These are phyloP conservation scores for Myriangium duriaei DNA, from an alignment of 2,329 filamentous ascomycete genomes.

Conservation along the genomic window DNA sequence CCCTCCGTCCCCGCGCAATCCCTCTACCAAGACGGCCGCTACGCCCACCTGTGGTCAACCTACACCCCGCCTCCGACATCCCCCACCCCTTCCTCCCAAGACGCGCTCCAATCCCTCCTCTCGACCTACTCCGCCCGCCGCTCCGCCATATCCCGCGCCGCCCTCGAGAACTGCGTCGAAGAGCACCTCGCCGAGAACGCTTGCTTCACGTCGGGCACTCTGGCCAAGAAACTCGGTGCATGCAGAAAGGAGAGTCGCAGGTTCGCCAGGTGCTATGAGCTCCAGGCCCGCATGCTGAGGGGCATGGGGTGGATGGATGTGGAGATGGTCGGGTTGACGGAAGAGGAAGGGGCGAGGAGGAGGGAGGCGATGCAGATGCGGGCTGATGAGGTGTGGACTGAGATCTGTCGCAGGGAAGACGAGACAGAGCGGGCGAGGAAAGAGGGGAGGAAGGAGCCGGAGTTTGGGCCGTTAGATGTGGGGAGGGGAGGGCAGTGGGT, in stretches of 20 bases:
- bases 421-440: slow-evolving; percentile 57
- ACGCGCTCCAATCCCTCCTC: slow-evolving; percentile 67
- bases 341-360: slow-evolving; percentile 60
- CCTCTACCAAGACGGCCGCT: slow-evolving; percentile 56
- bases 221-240: slow-evolving; percentile 60
- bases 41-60: slow-evolving; percentile 83
- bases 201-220: slow-evolving; percentile 65
- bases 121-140: slow-evolving; percentile 76
- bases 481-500: slow-evolving; percentile 23
- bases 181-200: slow-evolving; percentile 73
- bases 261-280: slow-evolving; percentile 79
- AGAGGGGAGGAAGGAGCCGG: slow-evolving; percentile 40
- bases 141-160: slow-evolving; percentile 62
- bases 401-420: slow-evolving; percentile 71
- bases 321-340: slow-evolving; percentile 41
- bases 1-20: slow-evolving; percentile 39
- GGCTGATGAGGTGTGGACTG: slow-evolving; percentile 78
- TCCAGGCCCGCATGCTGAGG: slow-evolving; percentile 83
- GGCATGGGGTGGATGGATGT: slow-evolving; percentile 73
- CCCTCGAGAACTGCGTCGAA: slow-evolving; percentile 83
- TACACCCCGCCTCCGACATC: slow-evolving; percentile 66
- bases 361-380: slow-evolving; percentile 67
- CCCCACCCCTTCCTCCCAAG: slow-evolving; percentile 55
- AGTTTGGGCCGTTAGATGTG: slow-evolving; percentile 41
- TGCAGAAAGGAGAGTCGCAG: slow-evolving; percentile 64